Evolutionary conservation across 352 stramenopile species (phyloP).

Genomic region (Globisporangium yorkense): DNA sequence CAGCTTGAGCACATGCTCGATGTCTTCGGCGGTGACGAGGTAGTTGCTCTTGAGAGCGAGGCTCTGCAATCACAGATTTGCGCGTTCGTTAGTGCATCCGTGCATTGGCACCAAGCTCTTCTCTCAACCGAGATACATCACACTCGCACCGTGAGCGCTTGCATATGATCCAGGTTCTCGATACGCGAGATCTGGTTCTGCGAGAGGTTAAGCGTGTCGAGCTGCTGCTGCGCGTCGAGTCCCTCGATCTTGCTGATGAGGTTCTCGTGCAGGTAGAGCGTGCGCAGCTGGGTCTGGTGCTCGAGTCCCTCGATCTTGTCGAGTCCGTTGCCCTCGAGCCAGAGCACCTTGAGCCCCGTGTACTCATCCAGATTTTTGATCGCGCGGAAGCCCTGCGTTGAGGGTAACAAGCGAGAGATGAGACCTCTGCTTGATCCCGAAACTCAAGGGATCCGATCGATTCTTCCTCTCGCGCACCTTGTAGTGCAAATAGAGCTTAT

Average conservation of each 20-base stretch:
- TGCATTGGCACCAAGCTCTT: background rate
- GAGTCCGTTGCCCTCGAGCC: conserved; percentile 93
- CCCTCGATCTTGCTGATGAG: conserved; percentile 91
- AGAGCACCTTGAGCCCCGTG: conserved; percentile 91
- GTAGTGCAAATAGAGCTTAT: conserved; percentile 96
- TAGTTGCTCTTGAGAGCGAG: conserved; percentile 78
- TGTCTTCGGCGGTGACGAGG: conserved; percentile 45
- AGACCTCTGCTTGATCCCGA: background rate
- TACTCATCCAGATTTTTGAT: conserved; percentile 95
- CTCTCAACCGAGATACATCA: too few species aligned
- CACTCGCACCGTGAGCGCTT: conserved; percentile 43
- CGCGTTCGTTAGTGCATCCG: background rate
- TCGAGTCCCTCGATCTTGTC: conserved; percentile 87
- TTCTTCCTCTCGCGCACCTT: conserved; percentile 34
- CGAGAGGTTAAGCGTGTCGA: conserved; percentile 80
- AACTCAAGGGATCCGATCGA: background rate
- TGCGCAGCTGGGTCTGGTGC: conserved; percentile 80
- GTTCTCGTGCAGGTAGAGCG: conserved; percentile 95
- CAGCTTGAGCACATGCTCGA: conserved; percentile 60
- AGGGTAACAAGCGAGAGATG: background rate
- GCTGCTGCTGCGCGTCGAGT: conserved; percentile 39
- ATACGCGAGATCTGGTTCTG: conserved; percentile 79
- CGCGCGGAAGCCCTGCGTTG: conserved; percentile 67
- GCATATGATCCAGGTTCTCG: conserved; percentile 72
- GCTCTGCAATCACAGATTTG: conserved; percentile 21